These are phyloP conservation scores for Tympanopsis confertula DNA, from an alignment of 2,329 filamentous ascomycete genomes.

Conservation along the genomic window DNA sequence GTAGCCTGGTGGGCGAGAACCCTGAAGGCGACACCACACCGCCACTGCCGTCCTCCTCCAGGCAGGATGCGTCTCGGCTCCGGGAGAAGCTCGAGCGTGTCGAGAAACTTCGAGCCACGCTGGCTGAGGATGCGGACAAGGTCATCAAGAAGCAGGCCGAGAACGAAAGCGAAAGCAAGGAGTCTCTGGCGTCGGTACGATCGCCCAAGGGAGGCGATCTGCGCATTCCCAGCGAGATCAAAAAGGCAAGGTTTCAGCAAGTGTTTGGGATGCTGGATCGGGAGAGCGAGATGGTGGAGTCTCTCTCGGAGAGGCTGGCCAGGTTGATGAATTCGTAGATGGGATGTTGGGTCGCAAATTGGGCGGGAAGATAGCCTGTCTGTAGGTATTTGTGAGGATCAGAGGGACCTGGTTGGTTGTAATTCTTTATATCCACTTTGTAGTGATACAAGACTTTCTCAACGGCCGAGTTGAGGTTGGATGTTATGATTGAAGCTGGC, in stretches of 20 bases:
- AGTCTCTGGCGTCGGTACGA: constrained; percentile 11
- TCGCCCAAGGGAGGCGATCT: constrained; percentile 25
- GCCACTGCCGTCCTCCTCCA: constrained; percentile 5
- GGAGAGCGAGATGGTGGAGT: constrained; percentile 58
- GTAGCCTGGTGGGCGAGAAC: constrained; percentile 3
- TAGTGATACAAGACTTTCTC: no score
- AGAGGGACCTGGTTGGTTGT: no score
- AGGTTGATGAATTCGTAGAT: no score
- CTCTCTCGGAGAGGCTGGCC: constrained; percentile 49
- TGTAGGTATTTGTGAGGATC: no score
- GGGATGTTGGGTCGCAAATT: no score
- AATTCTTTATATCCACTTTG: no score
- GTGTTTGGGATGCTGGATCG: constrained; percentile 52
- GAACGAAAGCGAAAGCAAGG: constrained; percentile 9
- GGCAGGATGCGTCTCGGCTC: constrained; percentile 24
- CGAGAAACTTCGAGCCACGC: constrained; percentile 36
- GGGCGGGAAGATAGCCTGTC: no score
- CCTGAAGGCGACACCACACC: background rate
- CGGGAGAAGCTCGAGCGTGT: constrained; percentile 47
- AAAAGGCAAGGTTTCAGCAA: constrained; percentile 50
- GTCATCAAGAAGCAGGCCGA: constrained; percentile 14
- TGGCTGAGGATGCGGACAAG: constrained; percentile 37
- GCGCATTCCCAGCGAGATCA: constrained; percentile 46
- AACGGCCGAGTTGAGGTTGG: no score
- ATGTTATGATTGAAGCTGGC: no score